phyloP scores from a whole-genome alignment of 1,284 basidiomycete genomes.

The Boletellus deceptivus region DNA sequence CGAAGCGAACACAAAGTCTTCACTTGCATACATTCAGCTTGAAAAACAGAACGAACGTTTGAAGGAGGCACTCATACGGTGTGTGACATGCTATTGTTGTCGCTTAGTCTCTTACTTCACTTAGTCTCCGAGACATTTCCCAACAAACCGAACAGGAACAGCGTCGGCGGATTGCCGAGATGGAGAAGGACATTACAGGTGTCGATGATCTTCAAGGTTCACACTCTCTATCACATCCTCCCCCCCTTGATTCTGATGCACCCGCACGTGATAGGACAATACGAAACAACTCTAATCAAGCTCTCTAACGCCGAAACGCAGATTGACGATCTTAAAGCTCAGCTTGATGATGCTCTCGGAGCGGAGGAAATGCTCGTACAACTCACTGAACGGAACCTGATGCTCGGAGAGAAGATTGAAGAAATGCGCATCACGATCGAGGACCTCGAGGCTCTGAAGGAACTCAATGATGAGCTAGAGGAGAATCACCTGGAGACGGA shows the following conservation, averaged over 20 bases:
- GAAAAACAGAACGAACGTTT: constrained; percentile 96
- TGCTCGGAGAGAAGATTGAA: constrained; percentile 95
- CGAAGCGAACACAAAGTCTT: constrained; percentile 54
- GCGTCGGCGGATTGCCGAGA: constrained; percentile 75
- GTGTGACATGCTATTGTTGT: constrained; percentile 14
- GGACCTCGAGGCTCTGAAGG: constrained; percentile 93
- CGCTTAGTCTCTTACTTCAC: constrained; percentile 2
- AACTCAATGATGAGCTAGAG: constrained; percentile 96
- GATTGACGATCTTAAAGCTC: constrained; percentile 90
- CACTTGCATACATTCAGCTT: constrained; percentile 84
- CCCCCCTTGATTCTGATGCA: constrained; percentile 16
- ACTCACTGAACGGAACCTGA: constrained; percentile 91
- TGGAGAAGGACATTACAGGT: constrained; percentile 82
- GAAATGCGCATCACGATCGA: constrained; percentile 95
- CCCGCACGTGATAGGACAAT: constrained; percentile 53
- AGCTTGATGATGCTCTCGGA: constrained; percentile 93
- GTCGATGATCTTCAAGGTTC: constrained; percentile 72
- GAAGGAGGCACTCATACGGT: constrained; percentile 91
- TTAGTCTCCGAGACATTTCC: constrained; percentile 82
- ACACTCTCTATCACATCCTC: constrained; percentile 8
- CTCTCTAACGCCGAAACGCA: constrained; percentile 85
- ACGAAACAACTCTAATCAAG: constrained; percentile 77
- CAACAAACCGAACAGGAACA: constrained; percentile 88
- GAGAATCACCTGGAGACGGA: constrained; percentile 96
- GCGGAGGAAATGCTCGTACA: constrained; percentile 97